Percentiles rank a stretch among this genome's conserved stretches.
Evolutionary conservation across 2,329 filamentous ascomycete species (phyloP).

Genomic region (Herpotrichia juniperi): DNA sequence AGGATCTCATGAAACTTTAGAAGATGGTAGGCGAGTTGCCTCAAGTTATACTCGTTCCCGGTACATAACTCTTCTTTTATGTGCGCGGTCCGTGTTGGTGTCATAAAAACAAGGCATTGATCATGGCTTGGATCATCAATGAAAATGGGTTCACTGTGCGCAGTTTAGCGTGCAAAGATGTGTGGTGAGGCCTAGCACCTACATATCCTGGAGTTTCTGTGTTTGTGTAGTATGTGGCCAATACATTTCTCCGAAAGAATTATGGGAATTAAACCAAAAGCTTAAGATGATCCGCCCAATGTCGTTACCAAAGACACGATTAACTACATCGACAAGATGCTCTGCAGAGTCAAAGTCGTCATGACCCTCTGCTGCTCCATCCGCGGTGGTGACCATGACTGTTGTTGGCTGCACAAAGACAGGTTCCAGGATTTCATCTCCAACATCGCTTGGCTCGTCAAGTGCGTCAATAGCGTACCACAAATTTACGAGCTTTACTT

Average conservation of each 20-base stretch:
- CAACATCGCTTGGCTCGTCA: background rate
- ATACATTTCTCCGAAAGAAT: background rate
- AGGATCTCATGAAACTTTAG: constrained; percentile 13
- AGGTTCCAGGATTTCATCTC: constrained; percentile 11
- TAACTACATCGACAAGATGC: constrained; percentile 12
- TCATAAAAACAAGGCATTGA: constrained; percentile 7
- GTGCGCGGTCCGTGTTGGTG: constrained; percentile 7
- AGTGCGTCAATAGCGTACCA: background rate
- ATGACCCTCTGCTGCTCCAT: background rate
- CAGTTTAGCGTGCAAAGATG: background rate
- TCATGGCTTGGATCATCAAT: constrained; percentile 1
- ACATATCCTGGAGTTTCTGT: background rate
- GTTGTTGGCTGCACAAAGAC: constrained; percentile 13
- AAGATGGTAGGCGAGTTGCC: constrained; percentile 1
- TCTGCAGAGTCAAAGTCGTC: constrained; percentile 9
- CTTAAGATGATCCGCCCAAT: constrained; percentile 8
- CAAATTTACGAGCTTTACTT: constrained; percentile 2
- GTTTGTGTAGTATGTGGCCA: background rate
- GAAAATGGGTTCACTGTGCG: background rate
- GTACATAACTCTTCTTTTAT: background rate
- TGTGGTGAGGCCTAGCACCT: background rate
- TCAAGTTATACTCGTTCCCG: background rate
- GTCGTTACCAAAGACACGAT: constrained; percentile 10
- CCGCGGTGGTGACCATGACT: constrained; percentile 4
- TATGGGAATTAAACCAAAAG: background rate